Percentiles rank a stretch among this genome's conserved stretches.
Conservation (phyloP, 345 rosid species). For the Durio zibethinus region DNA sequence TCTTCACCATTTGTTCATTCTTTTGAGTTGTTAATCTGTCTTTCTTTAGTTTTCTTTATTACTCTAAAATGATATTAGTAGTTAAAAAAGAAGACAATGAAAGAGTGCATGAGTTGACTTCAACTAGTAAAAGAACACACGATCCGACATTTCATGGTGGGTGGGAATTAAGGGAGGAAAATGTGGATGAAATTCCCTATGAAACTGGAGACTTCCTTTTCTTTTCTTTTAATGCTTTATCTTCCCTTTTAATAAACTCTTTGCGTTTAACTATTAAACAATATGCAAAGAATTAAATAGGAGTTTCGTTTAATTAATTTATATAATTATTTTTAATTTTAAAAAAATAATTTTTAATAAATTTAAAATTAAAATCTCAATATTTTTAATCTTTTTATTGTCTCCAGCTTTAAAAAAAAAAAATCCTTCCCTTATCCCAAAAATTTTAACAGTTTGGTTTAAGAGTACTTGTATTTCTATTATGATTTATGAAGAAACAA, state of each 20-base stretch:
- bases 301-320: too few relatives aligned
- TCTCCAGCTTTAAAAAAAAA: too few relatives aligned
- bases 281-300: not conserved
- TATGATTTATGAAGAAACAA: not conserved
- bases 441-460: constrained; percentile 1
- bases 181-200: constrained; percentile 36
- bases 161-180: constrained; percentile 15
- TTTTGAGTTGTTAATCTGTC: not conserved
- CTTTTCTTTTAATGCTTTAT: constrained; percentile 5
- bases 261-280: not conserved
- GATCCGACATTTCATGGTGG: constrained; percentile 52
- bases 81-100: too few relatives aligned
- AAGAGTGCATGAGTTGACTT: constrained; percentile 24
- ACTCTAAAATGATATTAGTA: too few relatives aligned
- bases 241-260: constrained; percentile 25
- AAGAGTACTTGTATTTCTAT: not conserved
- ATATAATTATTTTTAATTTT: too few relatives aligned
- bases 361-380: too few relatives aligned
- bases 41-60: not conserved
- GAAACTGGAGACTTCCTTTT: constrained; percentile 30
- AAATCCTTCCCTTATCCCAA: not conserved
- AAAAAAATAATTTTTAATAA: too few relatives aligned
- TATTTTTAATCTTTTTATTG: too few relatives aligned
- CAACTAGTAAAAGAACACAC: constrained; percentile 24
- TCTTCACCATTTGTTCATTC: not conserved